Percentiles rank a stretch among this genome's conserved stretches.
Conservation (phyloP, 2,329 filamentous ascomycete genomes). For the Stemphylium lycopersici region DNA sequence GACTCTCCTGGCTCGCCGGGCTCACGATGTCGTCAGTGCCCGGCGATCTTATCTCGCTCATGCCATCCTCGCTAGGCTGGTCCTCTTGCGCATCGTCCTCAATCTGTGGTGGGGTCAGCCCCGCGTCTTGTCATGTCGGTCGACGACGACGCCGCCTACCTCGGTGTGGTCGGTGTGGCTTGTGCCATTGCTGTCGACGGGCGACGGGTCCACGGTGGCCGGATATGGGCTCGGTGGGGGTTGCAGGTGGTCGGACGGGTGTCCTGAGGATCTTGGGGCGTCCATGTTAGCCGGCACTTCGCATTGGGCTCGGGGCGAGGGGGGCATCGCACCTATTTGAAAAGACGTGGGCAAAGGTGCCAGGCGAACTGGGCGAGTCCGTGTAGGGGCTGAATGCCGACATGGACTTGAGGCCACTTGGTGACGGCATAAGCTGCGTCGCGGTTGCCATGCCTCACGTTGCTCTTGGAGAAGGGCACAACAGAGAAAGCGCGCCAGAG, state of each 20-base stretch:
- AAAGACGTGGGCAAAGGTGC: constrained; percentile 51
- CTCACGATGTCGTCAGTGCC: constrained; percentile 45
- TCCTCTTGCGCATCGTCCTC: constrained; percentile 76
- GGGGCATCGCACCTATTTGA: constrained; percentile 54
- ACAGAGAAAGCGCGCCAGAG: constrained; percentile 12
- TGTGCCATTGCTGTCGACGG: constrained; percentile 84
- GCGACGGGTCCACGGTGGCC: constrained; percentile 77
- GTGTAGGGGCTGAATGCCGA: constrained; percentile 57
- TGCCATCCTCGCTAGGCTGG: constrained; percentile 48
- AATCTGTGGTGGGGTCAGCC: constrained; percentile 56
- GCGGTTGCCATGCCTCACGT: constrained; percentile 47
- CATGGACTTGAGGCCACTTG: constrained; percentile 49
- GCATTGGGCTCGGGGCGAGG: constrained; percentile 12
- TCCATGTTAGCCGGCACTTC: constrained; percentile 36
- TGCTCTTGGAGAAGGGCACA: constrained; percentile 19
- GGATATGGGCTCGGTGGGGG: constrained; percentile 60
- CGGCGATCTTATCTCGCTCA: constrained; percentile 47
- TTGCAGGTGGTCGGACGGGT: constrained; percentile 55
- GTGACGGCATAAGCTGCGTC: constrained; percentile 55
- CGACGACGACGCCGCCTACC: constrained; percentile 26
- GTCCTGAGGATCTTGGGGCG: constrained; percentile 48
- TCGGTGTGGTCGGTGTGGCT: constrained; percentile 82
- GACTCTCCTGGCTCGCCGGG: constrained; percentile 40
- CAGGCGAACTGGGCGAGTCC: constrained; percentile 58
- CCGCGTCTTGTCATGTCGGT: constrained; percentile 4